These are phyloP conservation scores for Septoria petroselini DNA, from an alignment of 2,329 filamentous ascomycete species.

Conservation along the genomic window DNA sequence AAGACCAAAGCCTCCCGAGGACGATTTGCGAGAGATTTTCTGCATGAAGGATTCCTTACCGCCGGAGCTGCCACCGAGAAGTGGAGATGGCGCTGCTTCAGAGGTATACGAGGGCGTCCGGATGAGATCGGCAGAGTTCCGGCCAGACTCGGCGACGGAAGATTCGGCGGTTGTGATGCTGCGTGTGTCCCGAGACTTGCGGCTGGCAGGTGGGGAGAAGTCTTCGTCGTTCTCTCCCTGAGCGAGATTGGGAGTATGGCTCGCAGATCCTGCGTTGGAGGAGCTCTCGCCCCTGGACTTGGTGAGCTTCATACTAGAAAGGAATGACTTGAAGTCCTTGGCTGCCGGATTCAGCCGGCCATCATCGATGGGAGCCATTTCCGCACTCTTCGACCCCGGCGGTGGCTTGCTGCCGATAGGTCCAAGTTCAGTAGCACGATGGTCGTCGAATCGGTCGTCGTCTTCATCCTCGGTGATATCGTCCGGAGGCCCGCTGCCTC, in stretches of 20 bases:
- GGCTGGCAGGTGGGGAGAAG: conserved; percentile 37
- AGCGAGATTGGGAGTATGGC: conserved; percentile 22
- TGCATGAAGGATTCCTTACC: conserved; percentile 51
- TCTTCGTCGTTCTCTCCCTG: conserved; percentile 35
- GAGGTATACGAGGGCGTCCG: conserved; percentile 39
- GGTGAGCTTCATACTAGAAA: conserved; percentile 46
- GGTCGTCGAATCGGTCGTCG: conserved; percentile 40
- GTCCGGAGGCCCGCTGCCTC: conserved; percentile 62
- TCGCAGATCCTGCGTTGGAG: conserved; percentile 22
- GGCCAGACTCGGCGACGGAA: conserved; percentile 32
- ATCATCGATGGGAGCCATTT: conserved; percentile 40
- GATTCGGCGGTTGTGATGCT: conserved; percentile 38
- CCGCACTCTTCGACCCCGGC: conserved; percentile 36
- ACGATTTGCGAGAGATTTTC: conserved; percentile 49
- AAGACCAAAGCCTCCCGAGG: conserved; percentile 45
- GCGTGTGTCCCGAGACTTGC: conserved; percentile 44
- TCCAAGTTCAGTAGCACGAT: conserved; percentile 55
- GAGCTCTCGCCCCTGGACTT: conserved; percentile 34
- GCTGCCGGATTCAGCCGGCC: conserved; percentile 79
- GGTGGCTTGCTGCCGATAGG: conserved; percentile 69
- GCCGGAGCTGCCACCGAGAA: conserved; percentile 30
- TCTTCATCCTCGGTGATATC: conserved; percentile 53
- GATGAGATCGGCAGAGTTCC: conserved; percentile 32
- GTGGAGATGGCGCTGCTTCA: conserved; percentile 41
- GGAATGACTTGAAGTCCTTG: conserved; percentile 76